These are phyloP conservation scores for Trichoderma atrobrunneum DNA, from an alignment of 2,329 filamentous ascomycete species.

Conservation along the genomic window DNA sequence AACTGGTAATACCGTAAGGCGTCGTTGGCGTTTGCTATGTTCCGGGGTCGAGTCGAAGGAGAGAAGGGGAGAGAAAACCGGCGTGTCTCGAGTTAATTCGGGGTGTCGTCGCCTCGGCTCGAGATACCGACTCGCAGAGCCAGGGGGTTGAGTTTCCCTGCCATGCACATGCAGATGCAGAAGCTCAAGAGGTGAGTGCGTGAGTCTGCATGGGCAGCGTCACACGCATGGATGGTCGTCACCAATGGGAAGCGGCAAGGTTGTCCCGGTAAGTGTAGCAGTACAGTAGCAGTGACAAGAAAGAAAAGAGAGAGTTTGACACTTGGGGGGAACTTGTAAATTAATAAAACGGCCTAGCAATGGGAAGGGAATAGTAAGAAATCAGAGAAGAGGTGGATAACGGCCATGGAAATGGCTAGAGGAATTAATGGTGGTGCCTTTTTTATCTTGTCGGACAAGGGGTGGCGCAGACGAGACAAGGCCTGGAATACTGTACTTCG, in stretches of 20 bases:
- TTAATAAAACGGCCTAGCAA: background rate
- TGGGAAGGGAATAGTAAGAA: background rate
- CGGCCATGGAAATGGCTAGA: background rate
- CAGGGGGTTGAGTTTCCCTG: background rate
- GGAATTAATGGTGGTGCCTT: slow-evolving; percentile 2
- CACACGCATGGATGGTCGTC: slow-evolving; percentile 9
- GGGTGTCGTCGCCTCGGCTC: slow-evolving; percentile 1
- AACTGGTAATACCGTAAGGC: background rate
- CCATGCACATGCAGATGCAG: slow-evolving; percentile 8
- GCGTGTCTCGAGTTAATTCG: background rate
- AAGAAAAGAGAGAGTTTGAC: background rate
- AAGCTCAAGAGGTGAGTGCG: background rate
- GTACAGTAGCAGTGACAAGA: background rate
- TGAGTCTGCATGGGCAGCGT: background rate
- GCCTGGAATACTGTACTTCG: background rate
- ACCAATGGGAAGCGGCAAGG: background rate
- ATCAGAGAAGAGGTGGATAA: background rate
- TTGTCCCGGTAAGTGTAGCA: background rate
- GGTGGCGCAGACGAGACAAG: slow-evolving; percentile 12
- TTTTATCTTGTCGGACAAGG: slow-evolving; percentile 14
- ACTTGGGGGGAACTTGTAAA: background rate
- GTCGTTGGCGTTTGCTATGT: background rate
- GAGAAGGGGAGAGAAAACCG: background rate
- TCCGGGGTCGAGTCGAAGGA: background rate
- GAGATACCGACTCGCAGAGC: slow-evolving; percentile 7